Evolutionary conservation across 139 green algal species (phyloP), one percentile per base, ranked within the genome.

Genomic region (Chlamydomonas urium): DNA sequence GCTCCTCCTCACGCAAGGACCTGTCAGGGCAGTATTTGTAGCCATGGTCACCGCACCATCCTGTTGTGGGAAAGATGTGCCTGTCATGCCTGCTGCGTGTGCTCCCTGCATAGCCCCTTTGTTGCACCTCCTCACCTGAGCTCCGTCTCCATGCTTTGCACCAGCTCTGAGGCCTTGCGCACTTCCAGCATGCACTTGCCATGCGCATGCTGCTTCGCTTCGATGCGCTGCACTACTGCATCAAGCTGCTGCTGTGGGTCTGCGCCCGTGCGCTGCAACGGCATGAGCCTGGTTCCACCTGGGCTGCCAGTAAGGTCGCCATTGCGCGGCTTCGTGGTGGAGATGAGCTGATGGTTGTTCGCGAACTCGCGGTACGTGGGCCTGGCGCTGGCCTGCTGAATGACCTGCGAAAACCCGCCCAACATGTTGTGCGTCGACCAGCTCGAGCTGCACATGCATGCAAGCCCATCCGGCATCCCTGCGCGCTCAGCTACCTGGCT

Each of bases 41-140:
- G n/a, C n/a, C n/a, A n/a, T n/a, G n/a, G n/a, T n/a, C n/a, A n/a
- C n/a, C n/a, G n/a, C n/a, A n/a, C n/a, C n/a, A n/a, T n/a, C n/a
- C n/a, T n/a, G n/a, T n/a, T n/a, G n/a, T n/a, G n/a, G n/a, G n/a
- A n/a, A n/a, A n/a, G n/a, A n/a, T n/a, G n/a, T n/a, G n/a, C n/a
- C n/a, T n/a, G n/a, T n/a, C n/a, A n/a, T n/a, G n/a, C n/a, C n/a
- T n/a, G n/a, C n/a, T n/a, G n/a, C n/a, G n/a, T n/a, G n/a, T n/a
- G n/a, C n/a, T n/a, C n/a, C n/a, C n/a, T n/a, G n/a, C n/a, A n/a
- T n/a, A n/a, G n/a, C n/a, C n/a, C n/a, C n/a, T n/a, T n/a, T n/a
- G n/a, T n/a, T n/a, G n/a, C n/a, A n/a, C n/a, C n/a, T n/a, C 45
- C 69, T 38, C 58, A 81, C 76, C 59, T 56, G 29, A 82, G 69